Percentiles rank a stretch among this genome's conserved stretches.
phyloP scores from a whole-genome alignment of 2,329 filamentous ascomycete genomes.

The Paracoccidioides lutzii region DNA sequence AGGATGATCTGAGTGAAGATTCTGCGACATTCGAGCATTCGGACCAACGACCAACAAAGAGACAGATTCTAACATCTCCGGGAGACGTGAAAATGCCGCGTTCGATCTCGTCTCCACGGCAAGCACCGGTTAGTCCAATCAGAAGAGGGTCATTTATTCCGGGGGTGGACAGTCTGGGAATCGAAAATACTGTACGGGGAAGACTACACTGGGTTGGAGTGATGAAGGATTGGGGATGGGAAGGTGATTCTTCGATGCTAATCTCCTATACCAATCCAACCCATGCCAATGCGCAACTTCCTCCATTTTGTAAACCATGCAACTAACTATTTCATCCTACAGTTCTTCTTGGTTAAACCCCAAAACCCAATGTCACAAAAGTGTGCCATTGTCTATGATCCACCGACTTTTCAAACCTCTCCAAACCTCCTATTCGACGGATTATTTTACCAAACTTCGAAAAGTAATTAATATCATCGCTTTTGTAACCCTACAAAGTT shows the following conservation, averaged over 20 bases:
- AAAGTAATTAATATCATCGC: not conserved
- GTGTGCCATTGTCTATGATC: not conserved
- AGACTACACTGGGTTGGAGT: constrained; percentile 56
- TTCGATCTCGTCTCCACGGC: constrained; percentile 3
- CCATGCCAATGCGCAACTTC: not conserved
- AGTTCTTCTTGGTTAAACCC: not conserved
- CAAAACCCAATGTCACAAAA: not conserved
- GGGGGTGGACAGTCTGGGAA: constrained; percentile 36
- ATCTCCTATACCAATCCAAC: not conserved
- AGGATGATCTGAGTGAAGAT: not conserved
- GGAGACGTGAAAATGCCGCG: not conserved
- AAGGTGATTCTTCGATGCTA: constrained; percentile 37
- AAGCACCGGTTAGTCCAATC: constrained; percentile 10
- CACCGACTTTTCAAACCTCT: no score
- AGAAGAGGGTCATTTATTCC: constrained; percentile 21
- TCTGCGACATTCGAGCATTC: not conserved
- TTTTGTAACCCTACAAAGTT: not conserved
- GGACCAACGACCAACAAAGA: not conserved
- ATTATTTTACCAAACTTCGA: not conserved
- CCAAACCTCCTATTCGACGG: not conserved
- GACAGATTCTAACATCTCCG: constrained; percentile 15
- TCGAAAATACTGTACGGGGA: constrained; percentile 52
- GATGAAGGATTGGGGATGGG: constrained; percentile 62
- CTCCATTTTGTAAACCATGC: not conserved
- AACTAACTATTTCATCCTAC: not conserved